A percentile compares a stretch with the other conserved stretches of the same genome.
phyloP scores from a whole-genome alignment of 192 early-diverging fungal species.

The Lunasporangiospora selenospora region DNA sequence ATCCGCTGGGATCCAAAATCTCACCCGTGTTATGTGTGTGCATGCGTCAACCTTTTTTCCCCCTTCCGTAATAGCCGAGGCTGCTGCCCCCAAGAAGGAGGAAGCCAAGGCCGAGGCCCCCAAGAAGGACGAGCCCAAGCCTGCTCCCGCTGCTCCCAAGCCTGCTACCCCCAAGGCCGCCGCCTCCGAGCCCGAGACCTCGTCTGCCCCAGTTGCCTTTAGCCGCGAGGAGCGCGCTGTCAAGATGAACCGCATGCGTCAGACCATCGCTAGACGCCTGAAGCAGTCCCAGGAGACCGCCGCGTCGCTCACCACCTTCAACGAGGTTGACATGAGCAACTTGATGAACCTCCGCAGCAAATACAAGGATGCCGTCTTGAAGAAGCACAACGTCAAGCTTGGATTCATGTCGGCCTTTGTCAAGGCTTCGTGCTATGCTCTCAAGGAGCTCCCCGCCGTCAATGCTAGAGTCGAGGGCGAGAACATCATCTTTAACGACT shows the following conservation, averaged over 20 bases:
- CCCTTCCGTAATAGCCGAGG: no score
- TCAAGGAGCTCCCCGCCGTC: constrained; percentile 91
- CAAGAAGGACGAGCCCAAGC: constrained; percentile 50
- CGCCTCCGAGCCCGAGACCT: constrained; percentile 43
- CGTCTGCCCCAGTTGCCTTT: constrained; percentile 55
- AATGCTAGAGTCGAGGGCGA: constrained; percentile 96
- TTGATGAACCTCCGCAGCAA: constrained; percentile 89
- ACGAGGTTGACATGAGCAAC: constrained; percentile 99
- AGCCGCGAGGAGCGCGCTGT: constrained; percentile 58
- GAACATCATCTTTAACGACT: constrained; percentile 93
- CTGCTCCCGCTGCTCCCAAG: constrained; percentile 40
- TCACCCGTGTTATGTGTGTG: no score
- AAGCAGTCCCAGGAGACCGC: constrained; percentile 98
- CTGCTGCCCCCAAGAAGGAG: constrained; percentile 36
- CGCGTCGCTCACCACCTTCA: constrained; percentile 98
- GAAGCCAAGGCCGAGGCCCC: constrained; percentile 13
- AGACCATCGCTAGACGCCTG: constrained; percentile 90
- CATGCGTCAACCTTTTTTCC: no score
- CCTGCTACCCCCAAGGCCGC: constrained; percentile 18
- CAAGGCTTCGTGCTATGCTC: constrained; percentile 86
- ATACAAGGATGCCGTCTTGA: constrained; percentile 95
- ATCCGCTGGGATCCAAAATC: no score
- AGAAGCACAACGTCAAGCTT: constrained; percentile 95
- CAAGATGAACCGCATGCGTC: constrained; percentile 99
- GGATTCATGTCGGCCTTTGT: constrained; percentile 99